phyloP scores from a whole-genome alignment of 2,329 filamentous ascomycete genomes.

The Sclerotinia glacialis region DNA sequence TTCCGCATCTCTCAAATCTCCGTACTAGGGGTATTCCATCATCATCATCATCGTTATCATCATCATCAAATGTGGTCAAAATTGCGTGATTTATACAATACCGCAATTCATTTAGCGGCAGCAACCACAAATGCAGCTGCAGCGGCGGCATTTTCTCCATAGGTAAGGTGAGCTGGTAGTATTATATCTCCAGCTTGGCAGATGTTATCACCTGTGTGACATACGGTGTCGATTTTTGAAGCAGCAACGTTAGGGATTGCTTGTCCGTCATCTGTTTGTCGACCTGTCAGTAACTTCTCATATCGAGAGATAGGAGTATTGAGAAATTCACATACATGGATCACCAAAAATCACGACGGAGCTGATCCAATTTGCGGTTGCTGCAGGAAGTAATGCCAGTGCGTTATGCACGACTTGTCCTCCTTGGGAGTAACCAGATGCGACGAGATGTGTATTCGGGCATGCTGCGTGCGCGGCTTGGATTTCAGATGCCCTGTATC shows the following conservation, averaged over 20 bases:
- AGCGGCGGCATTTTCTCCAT: constrained; percentile 40
- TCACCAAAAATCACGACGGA: constrained; percentile 47
- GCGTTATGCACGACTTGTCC: constrained; percentile 46
- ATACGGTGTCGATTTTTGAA: constrained; percentile 45
- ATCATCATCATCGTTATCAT: background rate
- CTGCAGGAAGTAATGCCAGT: constrained; percentile 37
- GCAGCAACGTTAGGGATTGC: constrained; percentile 32
- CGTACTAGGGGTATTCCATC: background rate
- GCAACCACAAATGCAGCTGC: constrained; percentile 42
- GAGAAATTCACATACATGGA: constrained; percentile 37
- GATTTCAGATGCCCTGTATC: constrained; percentile 37
- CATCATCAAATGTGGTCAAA: constrained; percentile 10
- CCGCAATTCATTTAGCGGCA: background rate
- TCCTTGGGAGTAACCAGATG: constrained; percentile 46
- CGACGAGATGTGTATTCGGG: constrained; percentile 42
- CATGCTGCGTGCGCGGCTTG: constrained; percentile 39
- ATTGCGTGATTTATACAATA: background rate
- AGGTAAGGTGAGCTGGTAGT: constrained; percentile 44
- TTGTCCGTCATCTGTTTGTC: constrained; percentile 25
- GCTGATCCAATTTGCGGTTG: constrained; percentile 38
- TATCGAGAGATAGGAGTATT: background rate
- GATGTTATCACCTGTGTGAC: constrained; percentile 50
- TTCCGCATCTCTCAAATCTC: background rate
- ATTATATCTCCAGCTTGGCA: constrained; percentile 47
- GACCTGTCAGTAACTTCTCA: background rate